A percentile compares a stretch with the other conserved stretches of the same genome.
Evolutionary conservation across 2,329 filamentous ascomycete species (phyloP).

Genomic region (Fusarium brevicatenulatum): DNA sequence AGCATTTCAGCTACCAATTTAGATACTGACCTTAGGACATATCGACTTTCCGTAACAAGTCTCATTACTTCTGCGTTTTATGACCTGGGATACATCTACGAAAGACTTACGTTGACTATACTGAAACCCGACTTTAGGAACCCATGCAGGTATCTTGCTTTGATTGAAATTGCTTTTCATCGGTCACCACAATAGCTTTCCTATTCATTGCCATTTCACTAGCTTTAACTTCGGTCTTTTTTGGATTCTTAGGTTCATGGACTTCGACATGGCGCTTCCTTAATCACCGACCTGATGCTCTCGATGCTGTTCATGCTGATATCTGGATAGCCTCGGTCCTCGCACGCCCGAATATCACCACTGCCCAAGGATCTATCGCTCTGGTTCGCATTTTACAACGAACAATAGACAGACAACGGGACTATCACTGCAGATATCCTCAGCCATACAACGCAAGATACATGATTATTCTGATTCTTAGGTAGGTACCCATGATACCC

Average conservation of each 20-base stretch:
- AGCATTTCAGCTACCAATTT: neutral
- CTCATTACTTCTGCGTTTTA: too few species aligned
- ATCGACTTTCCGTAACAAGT: neutral
- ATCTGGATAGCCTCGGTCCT: neutral
- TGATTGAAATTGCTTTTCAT: neutral
- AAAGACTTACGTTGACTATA: neutral
- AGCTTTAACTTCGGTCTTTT: neutral
- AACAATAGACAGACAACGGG: too few species aligned
- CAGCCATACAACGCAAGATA: neutral
- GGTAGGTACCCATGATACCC: neutral
- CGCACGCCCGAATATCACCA: neutral
- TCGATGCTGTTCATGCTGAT: neutral
- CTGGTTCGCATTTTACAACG: neutral
- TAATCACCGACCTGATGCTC: neutral
- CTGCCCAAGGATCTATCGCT: neutral
- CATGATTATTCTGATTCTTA: neutral
- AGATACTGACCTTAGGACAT: neutral
- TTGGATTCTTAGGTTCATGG: neutral
- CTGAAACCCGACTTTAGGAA: neutral
- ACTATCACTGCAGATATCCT: neutral
- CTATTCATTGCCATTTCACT: neutral
- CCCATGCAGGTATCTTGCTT: neutral
- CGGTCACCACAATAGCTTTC: neutral
- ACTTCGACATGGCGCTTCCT: neutral
- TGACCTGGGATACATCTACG: neutral